phyloP scores from a whole-genome alignment of 805 yeast genomes.

The Hanseniaspora taiwanica region DNA sequence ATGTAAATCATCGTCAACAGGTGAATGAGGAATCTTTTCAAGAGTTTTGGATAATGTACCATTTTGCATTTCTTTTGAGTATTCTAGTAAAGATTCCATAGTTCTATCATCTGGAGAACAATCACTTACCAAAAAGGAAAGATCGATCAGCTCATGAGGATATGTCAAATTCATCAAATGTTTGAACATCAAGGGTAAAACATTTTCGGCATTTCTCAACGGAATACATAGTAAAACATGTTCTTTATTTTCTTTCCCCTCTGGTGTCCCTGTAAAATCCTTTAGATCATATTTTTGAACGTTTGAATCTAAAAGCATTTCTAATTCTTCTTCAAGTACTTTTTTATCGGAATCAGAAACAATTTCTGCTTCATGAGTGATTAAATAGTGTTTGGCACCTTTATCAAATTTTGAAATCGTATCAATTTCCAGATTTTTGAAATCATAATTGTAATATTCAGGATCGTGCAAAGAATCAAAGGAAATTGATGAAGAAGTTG shows the following conservation, averaged over 20 bases:
- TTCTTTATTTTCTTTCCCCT: slow-evolving; percentile 42
- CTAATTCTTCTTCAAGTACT: slow-evolving; percentile 21
- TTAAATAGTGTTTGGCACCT: slow-evolving; percentile 26
- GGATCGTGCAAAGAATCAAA: slow-evolving; percentile 8
- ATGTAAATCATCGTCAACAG: slow-evolving; percentile 29
- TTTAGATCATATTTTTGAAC: slow-evolving; percentile 52
- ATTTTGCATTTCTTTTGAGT: slow-evolving; percentile 53
- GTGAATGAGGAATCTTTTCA: slow-evolving; percentile 4
- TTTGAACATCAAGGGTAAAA: slow-evolving; percentile 70
- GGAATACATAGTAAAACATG: slow-evolving; percentile 62
- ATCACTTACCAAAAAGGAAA: slow-evolving; percentile 71
- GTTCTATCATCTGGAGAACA: slow-evolving; percentile 59
- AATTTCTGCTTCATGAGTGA: slow-evolving; percentile 24
- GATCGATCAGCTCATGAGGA: slow-evolving; percentile 66
- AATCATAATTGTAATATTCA: slow-evolving; percentile 24
- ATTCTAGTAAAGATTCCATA: slow-evolving; percentile 49
- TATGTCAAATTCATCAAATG: slow-evolving; percentile 79
- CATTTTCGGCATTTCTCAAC: slow-evolving; percentile 63
- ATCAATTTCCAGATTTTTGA: slow-evolving; percentile 23
- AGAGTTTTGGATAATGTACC: slow-evolving; percentile 45
- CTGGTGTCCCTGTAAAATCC: slow-evolving; percentile 38
- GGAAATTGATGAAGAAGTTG: not conserved
- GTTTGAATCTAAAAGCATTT: slow-evolving; percentile 30
- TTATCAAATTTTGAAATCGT: slow-evolving; percentile 24
- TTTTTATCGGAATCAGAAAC: slow-evolving; percentile 19